A percentile compares a stretch with the other conserved stretches of the same genome.
phyloP scores from a whole-genome alignment of 257 asterid genomes.

The Paraleonurus japonicus region DNA sequence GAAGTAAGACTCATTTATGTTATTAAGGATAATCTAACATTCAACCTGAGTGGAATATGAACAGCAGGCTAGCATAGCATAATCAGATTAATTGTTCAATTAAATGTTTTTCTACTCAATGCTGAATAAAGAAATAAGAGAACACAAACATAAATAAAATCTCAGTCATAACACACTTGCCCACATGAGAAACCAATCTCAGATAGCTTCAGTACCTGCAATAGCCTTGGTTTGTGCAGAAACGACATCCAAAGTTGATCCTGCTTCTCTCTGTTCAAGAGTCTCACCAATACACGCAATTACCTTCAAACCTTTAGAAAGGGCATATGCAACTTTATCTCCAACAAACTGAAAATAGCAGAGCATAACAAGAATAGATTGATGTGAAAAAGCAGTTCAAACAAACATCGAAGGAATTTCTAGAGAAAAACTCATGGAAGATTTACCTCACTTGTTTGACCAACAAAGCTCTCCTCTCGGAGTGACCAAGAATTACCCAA shows the following conservation, averaged over 20 bases:
- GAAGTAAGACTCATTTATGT: not conserved
- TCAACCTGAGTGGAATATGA: not conserved
- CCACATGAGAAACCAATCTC: not conserved
- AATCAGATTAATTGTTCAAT: not conserved
- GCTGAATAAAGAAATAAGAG: not conserved
- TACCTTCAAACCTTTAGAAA: slow-evolving; percentile 88
- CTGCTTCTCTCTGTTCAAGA: slow-evolving; percentile 95
- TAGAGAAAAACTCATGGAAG: slow-evolving; percentile 9
- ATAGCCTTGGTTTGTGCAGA: slow-evolving; percentile 97
- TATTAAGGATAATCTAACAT: not conserved
- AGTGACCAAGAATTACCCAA: slow-evolving; percentile 97
- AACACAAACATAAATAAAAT: not conserved
- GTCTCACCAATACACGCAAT: slow-evolving; percentile 99
- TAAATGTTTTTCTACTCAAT: not conserved
- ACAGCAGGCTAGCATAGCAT: not conserved
- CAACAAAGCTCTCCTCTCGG: slow-evolving; percentile 82
- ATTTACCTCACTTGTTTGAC: slow-evolving; percentile 76
- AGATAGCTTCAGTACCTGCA: slow-evolving; percentile 60
- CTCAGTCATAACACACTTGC: slow-evolving; percentile 9
- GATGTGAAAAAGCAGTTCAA: slow-evolving; percentile 5
- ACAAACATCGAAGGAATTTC: not conserved
- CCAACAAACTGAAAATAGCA: slow-evolving; percentile 70
- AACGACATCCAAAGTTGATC: slow-evolving; percentile 85
- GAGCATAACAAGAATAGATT: not conserved
- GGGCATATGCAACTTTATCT: slow-evolving; percentile 95